Base-by-base conservation (phyloP, 345 rosid species). In the Angophora floribunda region DNA sequence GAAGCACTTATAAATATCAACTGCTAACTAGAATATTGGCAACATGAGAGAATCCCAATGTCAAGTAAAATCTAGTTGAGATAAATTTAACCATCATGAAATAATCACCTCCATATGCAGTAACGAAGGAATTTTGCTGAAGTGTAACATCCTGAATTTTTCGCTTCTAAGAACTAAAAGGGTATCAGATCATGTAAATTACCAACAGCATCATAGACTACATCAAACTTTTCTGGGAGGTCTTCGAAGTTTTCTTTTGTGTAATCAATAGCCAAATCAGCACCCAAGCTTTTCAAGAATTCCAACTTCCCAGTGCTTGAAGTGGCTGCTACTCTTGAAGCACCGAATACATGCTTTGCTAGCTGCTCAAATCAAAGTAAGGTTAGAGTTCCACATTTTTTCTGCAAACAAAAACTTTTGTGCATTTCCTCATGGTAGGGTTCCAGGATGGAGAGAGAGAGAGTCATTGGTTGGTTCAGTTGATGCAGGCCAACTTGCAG, bases 161-260 rank as follows among this genome's bases (percentile, higher is more conserved):
- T 24, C 9, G 32, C 51, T 55, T 61, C 78, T 28, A 86, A 61
- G 80, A n/a, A 22, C 10, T 61, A 45, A 45, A 30, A 75, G 87
- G 28, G 14, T 9, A 52, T 52, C 4, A 41, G 51, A 44, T 30
- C 14, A 9, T 84, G 61, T 28, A 78, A 51, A 93, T 92, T 93
- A 96, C 99, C 99, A 90, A 97, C 92, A 53, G 99, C 98, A 91
- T 96, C 99, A 88, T 93, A 96, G 45, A 97, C 97, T 0, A 97
- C 95, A 53, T 97, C 98, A 67, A 91, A 96, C 50, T 95, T 97
- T 85, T 97, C 98, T 44, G 96, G 91, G 87, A 95, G 92, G 86
- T 97, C 98, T 90, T 97, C 97, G 7, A 97, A 90, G 84, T 95
- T 95, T 86, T 96, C 97, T 90, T 96, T 96, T 5, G 98, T 95